Evolutionary conservation across 768 basidiomycete species (phyloP).

Genomic region (Lactarius deliciosus): DNA sequence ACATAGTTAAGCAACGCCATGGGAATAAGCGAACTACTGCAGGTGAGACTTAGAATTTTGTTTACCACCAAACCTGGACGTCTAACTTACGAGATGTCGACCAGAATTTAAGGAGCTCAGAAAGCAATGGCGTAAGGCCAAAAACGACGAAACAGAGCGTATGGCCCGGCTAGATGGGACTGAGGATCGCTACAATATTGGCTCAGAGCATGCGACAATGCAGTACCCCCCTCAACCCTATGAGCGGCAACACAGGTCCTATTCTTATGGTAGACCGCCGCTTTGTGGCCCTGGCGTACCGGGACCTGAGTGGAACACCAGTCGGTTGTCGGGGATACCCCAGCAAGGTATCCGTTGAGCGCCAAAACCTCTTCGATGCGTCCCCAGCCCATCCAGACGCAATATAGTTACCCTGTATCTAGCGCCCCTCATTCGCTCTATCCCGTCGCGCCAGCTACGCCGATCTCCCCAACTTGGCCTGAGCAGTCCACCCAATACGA

Average conservation of each 20-base stretch:
- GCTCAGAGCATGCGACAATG: conserved; percentile 9
- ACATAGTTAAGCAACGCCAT: too few species aligned
- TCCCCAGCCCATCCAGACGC: conserved; percentile 14
- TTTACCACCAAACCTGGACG: too few species aligned
- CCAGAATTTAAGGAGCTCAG: too few species aligned
- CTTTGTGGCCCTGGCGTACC: conserved; percentile 26
- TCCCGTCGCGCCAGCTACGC: conserved; percentile 7
- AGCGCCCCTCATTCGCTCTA: conserved; percentile 19
- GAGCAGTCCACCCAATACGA: conserved; percentile 25
- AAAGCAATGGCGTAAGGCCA: too few species aligned
- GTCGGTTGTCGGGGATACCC: conserved; percentile 6
- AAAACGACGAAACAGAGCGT: too few species aligned
- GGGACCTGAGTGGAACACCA: conserved; percentile 21
- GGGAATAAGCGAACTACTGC: too few species aligned
- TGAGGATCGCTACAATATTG: conserved; percentile 14
- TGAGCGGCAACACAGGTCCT: conserved; percentile 10
- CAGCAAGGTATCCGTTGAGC: conserved; percentile 10
- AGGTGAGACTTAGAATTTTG: too few species aligned
- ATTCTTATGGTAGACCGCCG: conserved; percentile 14
- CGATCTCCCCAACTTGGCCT: conserved; percentile 21
- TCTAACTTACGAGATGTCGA: too few species aligned
- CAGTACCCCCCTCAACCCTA: conserved; percentile 16
- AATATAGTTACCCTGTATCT: conserved; percentile 18
- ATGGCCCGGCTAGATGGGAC: too few species aligned
- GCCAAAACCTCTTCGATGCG: conserved; percentile 13